Conservation (phyloP, 1,284 basidiomycete species). For the Leccinum pseudoinsigne region DNA sequence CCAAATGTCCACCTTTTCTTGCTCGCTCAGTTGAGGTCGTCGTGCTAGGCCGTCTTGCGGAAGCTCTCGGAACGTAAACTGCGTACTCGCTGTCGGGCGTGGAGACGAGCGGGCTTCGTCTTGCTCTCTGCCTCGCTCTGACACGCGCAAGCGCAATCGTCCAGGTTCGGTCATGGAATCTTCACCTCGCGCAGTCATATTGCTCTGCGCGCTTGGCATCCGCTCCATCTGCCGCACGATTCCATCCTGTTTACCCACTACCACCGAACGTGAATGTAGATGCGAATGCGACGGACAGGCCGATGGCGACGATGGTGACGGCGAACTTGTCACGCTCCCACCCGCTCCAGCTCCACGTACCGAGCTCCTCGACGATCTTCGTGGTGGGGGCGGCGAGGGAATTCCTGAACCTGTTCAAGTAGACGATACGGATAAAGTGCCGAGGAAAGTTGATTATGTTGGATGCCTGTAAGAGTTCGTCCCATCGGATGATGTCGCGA, state of each 20-base stretch:
- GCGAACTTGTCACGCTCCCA: constrained; percentile 9
- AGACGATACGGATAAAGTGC: constrained; percentile 62
- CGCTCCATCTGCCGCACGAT: constrained; percentile 20
- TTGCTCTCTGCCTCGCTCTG: neutral
- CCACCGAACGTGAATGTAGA: constrained; percentile 8
- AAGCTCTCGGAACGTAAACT: constrained; percentile 53
- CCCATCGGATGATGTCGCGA: constrained; percentile 95
- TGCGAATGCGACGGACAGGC: neutral
- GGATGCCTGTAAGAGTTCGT: constrained; percentile 50
- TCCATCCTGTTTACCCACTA: constrained; percentile 11
- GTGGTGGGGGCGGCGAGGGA: constrained; percentile 28
- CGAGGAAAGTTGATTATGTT: constrained; percentile 47
- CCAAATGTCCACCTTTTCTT: constrained; percentile 71
- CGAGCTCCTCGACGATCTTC: constrained; percentile 13
- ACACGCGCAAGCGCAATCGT: neutral
- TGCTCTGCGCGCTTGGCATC: constrained; percentile 30
- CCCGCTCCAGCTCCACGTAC: constrained; percentile 10
- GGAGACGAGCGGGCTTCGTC: neutral
- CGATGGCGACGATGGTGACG: constrained; percentile 1
- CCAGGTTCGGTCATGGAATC: neutral
- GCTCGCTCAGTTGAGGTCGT: constrained; percentile 48
- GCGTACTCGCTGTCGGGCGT: constrained; percentile 21
- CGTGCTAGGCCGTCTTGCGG: constrained; percentile 24
- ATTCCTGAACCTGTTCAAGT: constrained; percentile 87
- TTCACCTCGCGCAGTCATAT: constrained; percentile 28